Evolutionary conservation across 1,139 yeast species (phyloP).

Genomic region (Nadsonia commutata): DNA sequence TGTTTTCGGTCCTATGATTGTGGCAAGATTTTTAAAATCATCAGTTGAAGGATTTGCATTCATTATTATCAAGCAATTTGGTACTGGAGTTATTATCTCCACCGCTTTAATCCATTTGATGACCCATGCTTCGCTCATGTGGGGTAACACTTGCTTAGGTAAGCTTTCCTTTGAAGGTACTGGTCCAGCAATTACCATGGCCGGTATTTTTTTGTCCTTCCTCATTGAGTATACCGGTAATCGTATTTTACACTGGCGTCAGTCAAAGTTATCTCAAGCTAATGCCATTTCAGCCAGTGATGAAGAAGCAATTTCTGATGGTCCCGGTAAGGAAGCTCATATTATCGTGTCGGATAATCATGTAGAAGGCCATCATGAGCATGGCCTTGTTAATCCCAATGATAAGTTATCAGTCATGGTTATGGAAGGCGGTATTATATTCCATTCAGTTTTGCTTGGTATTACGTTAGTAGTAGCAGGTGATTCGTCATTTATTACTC

Average conservation of each 20-base stretch:
- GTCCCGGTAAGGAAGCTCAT: background rate
- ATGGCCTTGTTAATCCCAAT: constrained; percentile 8
- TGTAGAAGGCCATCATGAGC: constrained; percentile 5
- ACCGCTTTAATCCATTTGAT: constrained; percentile 78
- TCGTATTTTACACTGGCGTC: constrained; percentile 15
- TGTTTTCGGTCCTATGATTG: constrained; percentile 18
- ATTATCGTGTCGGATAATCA: constrained; percentile 1
- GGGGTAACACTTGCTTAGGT: constrained; percentile 39
- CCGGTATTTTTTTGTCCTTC: constrained; percentile 25
- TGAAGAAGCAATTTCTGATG: constrained; percentile 4
- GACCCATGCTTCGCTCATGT: constrained; percentile 57
- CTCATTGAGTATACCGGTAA: constrained; percentile 18
- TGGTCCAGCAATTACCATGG: constrained; percentile 25
- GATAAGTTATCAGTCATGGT: constrained; percentile 33
- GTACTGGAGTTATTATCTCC: constrained; percentile 83
- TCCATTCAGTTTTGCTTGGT: constrained; percentile 73
- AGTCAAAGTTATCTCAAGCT: constrained; percentile 1
- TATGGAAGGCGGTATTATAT: constrained; percentile 62
- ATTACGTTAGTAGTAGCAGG: constrained; percentile 56
- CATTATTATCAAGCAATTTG: constrained; percentile 34
- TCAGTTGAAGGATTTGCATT: constrained; percentile 16
- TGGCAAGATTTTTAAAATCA: constrained; percentile 14
- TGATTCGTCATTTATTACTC: constrained; percentile 48
- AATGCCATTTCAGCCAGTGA: background rate
- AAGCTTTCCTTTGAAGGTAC: constrained; percentile 27